Evolutionary conservation across 78 protist genomes (phyloP), one percentile per base, ranked within the genome.

Genomic region (Dictyostelium firmibasis): DNA sequence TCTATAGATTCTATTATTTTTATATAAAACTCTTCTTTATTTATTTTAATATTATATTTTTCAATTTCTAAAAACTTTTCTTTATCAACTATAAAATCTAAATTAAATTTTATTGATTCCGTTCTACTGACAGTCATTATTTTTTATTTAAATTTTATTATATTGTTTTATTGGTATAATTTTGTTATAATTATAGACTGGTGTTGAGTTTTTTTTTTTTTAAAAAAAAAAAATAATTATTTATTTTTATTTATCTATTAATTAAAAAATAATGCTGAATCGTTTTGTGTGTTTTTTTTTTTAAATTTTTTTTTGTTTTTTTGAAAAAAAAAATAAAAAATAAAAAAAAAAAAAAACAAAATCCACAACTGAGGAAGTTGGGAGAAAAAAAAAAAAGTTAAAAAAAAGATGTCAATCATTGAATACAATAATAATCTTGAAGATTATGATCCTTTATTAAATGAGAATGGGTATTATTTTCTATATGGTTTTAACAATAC

Each of bases 361-460:
- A 44, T 44, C 7, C 7, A 44, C 6, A 44, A 44, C 7, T 9
- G 0, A 44, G 53, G 53, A 7, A 7, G 53, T 44, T 44, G 7
- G 2, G 11, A 47, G 11, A 47, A 47, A 16, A 50, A 16, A 50
- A 13, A 50, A 50, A 50, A 50, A 50, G 16, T 4, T 2, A 50
- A 50, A 10, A 13, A 50, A 16, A 50, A 10, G 33, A 23, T 27
- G 31, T 6, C 74, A 25, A 64, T 64, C 9, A 27, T 70, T 14
- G 43, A 70, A 70, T 70, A 11, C 44, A 78, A 78, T 44, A 14
- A 44, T 23, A 27, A 78, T 36, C 29, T 78, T 3, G 84, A 78
- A 78, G 64, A 78, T 38, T n/a, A 81, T 81, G 86, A 81, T 57
- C 25, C 20, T 18, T 20, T 47, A 57, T 57, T 81, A 33, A 81